A percentile compares a stretch with the other conserved stretches of the same genome.
These are phyloP conservation scores for Symbiotaphrina buchneri DNA, from an alignment of 495 filamentous ascomycete species.

Conservation along the genomic window DNA sequence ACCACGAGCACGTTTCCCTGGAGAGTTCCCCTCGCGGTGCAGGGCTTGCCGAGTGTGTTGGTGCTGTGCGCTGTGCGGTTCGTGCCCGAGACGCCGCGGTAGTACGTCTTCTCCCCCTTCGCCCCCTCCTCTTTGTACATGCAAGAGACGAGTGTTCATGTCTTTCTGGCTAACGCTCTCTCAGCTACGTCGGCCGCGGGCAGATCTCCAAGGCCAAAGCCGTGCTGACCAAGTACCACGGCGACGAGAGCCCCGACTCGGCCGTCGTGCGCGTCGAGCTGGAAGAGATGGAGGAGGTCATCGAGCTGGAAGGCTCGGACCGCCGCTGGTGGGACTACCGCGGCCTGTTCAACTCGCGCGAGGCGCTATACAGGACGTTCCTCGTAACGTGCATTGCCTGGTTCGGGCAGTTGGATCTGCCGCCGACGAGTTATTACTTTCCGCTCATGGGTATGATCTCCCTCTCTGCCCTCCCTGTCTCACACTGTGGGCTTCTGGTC, in stretches of 20 bases:
- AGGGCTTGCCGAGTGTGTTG: constrained; percentile 30
- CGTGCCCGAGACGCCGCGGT: constrained; percentile 19
- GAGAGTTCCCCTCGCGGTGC: constrained; percentile 42
- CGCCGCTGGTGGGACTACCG: constrained; percentile 49
- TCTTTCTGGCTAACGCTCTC: too few species aligned
- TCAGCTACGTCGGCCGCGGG: constrained; percentile 24
- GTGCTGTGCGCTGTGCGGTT: constrained; percentile 13
- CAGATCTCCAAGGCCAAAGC: constrained; percentile 26
- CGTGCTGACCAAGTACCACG: constrained; percentile 31
- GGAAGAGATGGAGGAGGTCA: constrained; percentile 31
- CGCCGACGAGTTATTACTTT: too few species aligned
- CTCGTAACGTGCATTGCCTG: too few species aligned
- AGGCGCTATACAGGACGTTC: constrained; percentile 31
- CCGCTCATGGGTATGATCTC: too few species aligned
- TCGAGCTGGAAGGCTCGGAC: constrained; percentile 27
- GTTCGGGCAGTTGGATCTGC: too few species aligned
- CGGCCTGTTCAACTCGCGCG: constrained; percentile 33
- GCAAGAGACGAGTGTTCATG: too few species aligned
- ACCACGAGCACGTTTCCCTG: too few species aligned
- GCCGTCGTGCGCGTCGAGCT: constrained; percentile 32
- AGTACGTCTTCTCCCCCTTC: too few species aligned
- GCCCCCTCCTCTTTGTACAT: too few species aligned
- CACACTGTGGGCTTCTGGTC: too few species aligned
- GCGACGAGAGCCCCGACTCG: constrained; percentile 12
- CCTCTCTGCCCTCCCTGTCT: too few species aligned